Evolutionary conservation across 75 land plant genomes (phyloP).

Genomic region (Pseudotsuga menziesii): DNA sequence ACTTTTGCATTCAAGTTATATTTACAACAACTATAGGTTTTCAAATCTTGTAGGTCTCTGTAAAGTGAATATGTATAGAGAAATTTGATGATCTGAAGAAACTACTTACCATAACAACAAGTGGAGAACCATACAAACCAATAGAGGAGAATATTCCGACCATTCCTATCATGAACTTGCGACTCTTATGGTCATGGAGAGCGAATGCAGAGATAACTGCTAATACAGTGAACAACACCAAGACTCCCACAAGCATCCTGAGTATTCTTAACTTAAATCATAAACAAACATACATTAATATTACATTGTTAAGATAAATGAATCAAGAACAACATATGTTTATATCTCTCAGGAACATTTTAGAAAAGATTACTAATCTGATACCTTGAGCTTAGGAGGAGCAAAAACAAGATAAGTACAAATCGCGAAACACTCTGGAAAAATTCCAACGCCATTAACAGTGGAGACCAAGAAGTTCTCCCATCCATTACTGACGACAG

Average conservation of each 20-base stretch:
- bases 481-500: slow-evolving; percentile 50
- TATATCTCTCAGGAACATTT: neutral
- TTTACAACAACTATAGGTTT: no score
- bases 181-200: neutral
- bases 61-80: no score
- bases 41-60: no score
- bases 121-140: neutral
- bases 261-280: slow-evolving; percentile 12
- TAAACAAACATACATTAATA: no score
- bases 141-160: neutral
- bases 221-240: neutral
- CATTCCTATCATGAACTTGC: slow-evolving; percentile 2
- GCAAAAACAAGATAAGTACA: slow-evolving; percentile 34
- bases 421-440: slow-evolving; percentile 51
- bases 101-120: neutral
- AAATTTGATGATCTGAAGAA: no score
- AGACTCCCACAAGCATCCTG: neutral
- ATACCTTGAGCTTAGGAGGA: slow-evolving; percentile 32
- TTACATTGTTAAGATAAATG: no score
- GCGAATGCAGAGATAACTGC: neutral
- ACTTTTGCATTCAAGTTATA: no score
- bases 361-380: neutral
- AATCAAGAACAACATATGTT: no score
- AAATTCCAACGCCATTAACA: slow-evolving; percentile 54
- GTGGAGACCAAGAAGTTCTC: slow-evolving; percentile 53